A percentile compares a stretch with the other conserved stretches of the same genome.
These are phyloP conservation scores for Bruguiera parviflora DNA, from an alignment of 345 rosid species.

Conservation along the genomic window DNA sequence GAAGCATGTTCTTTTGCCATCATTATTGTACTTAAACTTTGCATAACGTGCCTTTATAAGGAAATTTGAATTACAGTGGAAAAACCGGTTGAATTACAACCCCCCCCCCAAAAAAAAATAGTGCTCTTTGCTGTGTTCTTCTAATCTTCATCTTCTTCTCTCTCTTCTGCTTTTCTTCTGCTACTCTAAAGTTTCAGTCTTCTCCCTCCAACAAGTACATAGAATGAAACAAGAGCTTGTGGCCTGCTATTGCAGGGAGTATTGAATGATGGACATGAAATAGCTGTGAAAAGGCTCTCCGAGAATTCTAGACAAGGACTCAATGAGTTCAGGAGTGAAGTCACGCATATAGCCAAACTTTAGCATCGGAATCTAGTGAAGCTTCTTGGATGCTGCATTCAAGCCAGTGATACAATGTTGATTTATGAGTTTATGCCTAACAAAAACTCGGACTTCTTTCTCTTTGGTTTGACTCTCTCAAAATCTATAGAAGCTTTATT, in stretches of 20 bases:
- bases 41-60: too few species aligned
- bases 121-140: too few species aligned
- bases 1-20: too few species aligned
- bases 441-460: slow-evolving; percentile 8
- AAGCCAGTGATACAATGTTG: slow-evolving; percentile 1
- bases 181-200: too few species aligned
- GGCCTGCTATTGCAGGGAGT: slow-evolving; percentile 4
- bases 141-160: too few species aligned
- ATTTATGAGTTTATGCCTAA: slow-evolving; percentile 17
- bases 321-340: slow-evolving; percentile 7
- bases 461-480: neutral
- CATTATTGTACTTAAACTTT: too few species aligned
- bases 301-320: slow-evolving; percentile 6
- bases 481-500: neutral
- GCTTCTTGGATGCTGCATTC: slow-evolving; percentile 16
- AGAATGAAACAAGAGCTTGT: neutral
- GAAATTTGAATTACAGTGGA: too few species aligned
- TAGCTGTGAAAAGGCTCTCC: slow-evolving; percentile 15
- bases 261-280: slow-evolving; percentile 4
- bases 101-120: too few species aligned
- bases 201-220: neutral
- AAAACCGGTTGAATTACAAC: too few species aligned
- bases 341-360: slow-evolving; percentile 8
- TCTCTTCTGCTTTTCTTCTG: neutral
- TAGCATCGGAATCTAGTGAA: slow-evolving; percentile 16